Percentiles rank a stretch among this genome's conserved stretches.
Evolutionary conservation across 164 flowering plant genomes (phyloP).

Genomic region (Vitis vinifera): DNA sequence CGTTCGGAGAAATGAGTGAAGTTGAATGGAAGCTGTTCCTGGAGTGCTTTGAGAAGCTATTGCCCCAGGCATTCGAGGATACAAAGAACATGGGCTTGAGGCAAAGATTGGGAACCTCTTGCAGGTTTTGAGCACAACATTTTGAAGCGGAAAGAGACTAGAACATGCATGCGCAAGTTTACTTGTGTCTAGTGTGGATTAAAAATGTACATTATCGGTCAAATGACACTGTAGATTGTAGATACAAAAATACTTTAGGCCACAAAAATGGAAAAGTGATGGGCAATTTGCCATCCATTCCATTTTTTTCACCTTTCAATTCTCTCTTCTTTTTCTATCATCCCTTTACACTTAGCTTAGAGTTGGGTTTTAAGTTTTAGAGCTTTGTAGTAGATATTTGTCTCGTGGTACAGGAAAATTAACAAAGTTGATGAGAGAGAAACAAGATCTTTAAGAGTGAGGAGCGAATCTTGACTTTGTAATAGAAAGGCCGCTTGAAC

Average conservation of each 20-base stretch:
- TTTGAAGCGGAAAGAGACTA: no score
- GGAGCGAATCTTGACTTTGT: no score
- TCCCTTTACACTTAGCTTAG: no score
- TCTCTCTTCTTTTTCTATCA: no score
- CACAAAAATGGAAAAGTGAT: conserved; percentile 11
- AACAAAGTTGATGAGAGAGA: no score
- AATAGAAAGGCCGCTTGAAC: no score
- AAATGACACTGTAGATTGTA: conserved; percentile 5
- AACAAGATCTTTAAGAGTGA: no score
- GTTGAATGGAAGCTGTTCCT: conserved; percentile 59
- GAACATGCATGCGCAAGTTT: no score
- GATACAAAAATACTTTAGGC: conserved; percentile 5
- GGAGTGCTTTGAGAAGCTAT: conserved; percentile 47
- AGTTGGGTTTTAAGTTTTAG: no score
- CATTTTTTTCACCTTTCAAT: neutral
- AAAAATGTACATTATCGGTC: neutral
- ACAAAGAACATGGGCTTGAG: conserved; percentile 37
- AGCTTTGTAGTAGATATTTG: no score
- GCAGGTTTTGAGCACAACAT: conserved; percentile 37
- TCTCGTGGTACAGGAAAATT: no score
- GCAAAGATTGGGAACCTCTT: conserved; percentile 65
- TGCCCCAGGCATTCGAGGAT: conserved; percentile 60
- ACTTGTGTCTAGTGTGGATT: no score
- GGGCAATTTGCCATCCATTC: conserved; percentile 18
- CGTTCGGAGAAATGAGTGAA: conserved; percentile 56